A percentile compares a stretch with the other conserved stretches of the same genome.
Conservation (phyloP, 139 green algal genomes). For the Ostreobium quekettii region DNA sequence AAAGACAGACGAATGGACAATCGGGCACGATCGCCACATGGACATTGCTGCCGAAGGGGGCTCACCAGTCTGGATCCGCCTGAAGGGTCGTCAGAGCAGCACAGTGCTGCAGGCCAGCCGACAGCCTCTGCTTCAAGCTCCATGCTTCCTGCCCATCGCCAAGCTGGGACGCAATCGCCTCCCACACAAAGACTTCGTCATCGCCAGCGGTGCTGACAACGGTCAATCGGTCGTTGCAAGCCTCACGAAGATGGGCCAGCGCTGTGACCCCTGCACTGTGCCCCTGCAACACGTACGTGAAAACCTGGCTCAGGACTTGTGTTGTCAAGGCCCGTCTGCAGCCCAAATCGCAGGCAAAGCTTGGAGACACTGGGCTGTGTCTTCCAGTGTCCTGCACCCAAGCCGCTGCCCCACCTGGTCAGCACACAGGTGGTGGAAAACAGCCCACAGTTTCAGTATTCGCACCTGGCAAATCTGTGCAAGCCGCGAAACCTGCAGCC, state of each 20-base stretch:
- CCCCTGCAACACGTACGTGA: constrained; percentile 2
- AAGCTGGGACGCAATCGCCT: constrained; percentile 17
- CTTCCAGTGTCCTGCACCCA: too few relatives aligned
- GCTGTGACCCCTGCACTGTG: constrained; percentile 1
- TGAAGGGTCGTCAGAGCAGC: constrained; percentile 43
- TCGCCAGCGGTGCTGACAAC: constrained; percentile 45
- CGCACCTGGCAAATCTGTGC: too few relatives aligned
- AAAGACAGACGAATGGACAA: background rate
- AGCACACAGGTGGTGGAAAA: background rate
- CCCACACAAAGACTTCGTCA: constrained; percentile 41
- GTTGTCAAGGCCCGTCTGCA: background rate
- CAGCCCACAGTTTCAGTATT: background rate
- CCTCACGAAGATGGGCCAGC: background rate
- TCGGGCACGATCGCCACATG: background rate
- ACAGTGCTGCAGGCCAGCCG: constrained; percentile 50
- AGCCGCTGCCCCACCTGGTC: too few relatives aligned
- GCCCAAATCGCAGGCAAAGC: constrained; percentile 4
- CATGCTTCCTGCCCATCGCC: constrained; percentile 20
- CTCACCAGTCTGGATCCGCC: constrained; percentile 32
- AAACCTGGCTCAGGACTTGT: background rate
- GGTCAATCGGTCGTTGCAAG: constrained; percentile 24
- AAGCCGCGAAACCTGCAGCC: too few relatives aligned
- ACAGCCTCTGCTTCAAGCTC: constrained; percentile 30
- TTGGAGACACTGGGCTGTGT: too few relatives aligned
- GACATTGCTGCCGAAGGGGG: background rate